Conservation (phyloP, 441 rosid genomes). For the Gossypium aridum region DNA sequence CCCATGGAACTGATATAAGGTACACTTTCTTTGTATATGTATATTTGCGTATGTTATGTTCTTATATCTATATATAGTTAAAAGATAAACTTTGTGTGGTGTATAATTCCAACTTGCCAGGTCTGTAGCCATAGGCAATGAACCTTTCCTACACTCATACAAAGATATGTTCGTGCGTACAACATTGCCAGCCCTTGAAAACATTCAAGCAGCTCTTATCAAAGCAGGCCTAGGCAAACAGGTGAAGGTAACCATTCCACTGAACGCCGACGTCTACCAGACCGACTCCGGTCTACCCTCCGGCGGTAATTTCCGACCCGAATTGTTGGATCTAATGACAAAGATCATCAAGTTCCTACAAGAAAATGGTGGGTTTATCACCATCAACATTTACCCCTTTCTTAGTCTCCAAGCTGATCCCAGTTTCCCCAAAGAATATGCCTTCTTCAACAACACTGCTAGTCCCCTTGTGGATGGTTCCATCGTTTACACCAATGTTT, state of each 20-base stretch:
- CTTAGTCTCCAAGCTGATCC: conserved; percentile 73
- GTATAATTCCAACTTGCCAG: conserved; percentile 21
- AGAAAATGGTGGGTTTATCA: conserved; percentile 50
- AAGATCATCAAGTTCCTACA: conserved; percentile 51
- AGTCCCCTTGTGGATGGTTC: conserved; percentile 64
- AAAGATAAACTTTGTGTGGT: neutral
- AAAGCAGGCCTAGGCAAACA: conserved; percentile 53
- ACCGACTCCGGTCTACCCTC: conserved; percentile 63
- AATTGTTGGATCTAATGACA: conserved; percentile 39
- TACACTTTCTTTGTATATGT: conserved; percentile 10
- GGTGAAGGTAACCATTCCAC: conserved; percentile 73
- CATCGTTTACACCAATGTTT: conserved; percentile 64
- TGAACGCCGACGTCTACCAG: conserved; percentile 73
- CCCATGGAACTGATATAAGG: conserved; percentile 66
- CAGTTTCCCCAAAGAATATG: conserved; percentile 67
- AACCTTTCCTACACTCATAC: conserved; percentile 73
- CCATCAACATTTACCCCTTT: conserved; percentile 84
- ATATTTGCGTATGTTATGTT: neutral
- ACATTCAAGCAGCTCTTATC: conserved; percentile 65
- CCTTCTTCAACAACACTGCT: conserved; percentile 60
- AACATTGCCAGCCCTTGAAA: conserved; percentile 71
- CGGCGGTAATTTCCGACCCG: conserved; percentile 64
- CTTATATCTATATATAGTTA: neutral
- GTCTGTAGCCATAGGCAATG: conserved; percentile 80
- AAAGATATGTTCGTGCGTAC: conserved; percentile 41